Percentiles rank a stretch among this genome's conserved stretches.
Evolutionary conservation across 495 filamentous ascomycete genomes (phyloP).

Genomic region (Hypomontagnella submonticulosa): DNA sequence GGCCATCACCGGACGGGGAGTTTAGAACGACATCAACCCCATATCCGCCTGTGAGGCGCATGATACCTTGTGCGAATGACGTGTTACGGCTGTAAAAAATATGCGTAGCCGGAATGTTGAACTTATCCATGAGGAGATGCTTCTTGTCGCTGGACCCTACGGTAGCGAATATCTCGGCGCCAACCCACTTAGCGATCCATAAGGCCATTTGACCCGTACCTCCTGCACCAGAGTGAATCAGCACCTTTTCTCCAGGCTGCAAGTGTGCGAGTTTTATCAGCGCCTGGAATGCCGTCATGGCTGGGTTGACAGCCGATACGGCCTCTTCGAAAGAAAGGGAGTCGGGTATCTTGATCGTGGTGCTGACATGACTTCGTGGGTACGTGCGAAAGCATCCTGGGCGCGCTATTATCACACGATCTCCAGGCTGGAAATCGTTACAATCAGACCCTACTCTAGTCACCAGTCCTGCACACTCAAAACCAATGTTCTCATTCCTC

Average conservation of each 20-base stretch:
- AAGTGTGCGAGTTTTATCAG: slow-evolving; percentile 52
- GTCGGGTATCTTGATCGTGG: no score
- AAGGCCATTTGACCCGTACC: slow-evolving; percentile 65
- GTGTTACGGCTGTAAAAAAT: slow-evolving; percentile 64
- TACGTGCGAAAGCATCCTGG: background rate
- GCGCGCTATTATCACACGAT: background rate
- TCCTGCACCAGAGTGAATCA: slow-evolving; percentile 67
- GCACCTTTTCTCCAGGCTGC: slow-evolving; percentile 59
- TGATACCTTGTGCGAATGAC: slow-evolving; percentile 57
- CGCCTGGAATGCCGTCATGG: slow-evolving; percentile 62
- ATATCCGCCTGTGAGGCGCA: slow-evolving; percentile 57
- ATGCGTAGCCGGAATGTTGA: slow-evolving; percentile 57
- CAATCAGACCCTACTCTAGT: slow-evolving; percentile 47
- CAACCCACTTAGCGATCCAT: slow-evolving; percentile 58
- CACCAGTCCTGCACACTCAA: slow-evolving; percentile 48
- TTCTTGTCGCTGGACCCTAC: slow-evolving; percentile 58
- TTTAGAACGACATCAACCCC: slow-evolving; percentile 70
- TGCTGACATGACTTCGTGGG: no score
- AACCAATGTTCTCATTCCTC: slow-evolving; percentile 1
- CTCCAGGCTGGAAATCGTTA: background rate
- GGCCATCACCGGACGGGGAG: slow-evolving; percentile 57
- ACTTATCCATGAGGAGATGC: slow-evolving; percentile 53
- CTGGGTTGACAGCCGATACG: no score
- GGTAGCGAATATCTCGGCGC: slow-evolving; percentile 65
- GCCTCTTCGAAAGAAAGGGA: no score